phyloP scores from a whole-genome alignment of 495 filamentous ascomycete genomes.

The Sporormia fimetaria region DNA sequence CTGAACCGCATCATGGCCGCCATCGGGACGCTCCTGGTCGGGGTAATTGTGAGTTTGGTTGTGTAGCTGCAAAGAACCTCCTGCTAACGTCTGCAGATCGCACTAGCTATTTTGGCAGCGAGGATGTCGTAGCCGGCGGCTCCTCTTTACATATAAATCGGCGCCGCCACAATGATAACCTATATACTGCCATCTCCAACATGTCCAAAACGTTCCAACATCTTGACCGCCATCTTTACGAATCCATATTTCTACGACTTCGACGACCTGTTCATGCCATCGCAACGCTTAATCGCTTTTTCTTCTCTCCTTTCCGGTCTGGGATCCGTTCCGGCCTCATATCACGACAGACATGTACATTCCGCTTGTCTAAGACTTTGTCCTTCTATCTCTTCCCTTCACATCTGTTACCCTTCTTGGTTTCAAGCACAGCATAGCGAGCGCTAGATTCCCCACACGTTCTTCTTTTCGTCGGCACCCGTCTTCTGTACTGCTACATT shows the following conservation, averaged over 20 bases:
- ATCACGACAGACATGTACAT: no score
- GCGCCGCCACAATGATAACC: background rate
- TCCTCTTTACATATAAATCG: background rate
- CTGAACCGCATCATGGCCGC: conserved; percentile 80
- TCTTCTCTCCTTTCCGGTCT: no score
- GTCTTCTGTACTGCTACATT: no score
- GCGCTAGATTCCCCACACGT: conserved; percentile 1
- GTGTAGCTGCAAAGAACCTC: background rate
- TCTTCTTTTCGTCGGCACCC: background rate
- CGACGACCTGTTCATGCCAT: no score
- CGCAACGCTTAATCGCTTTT: no score
- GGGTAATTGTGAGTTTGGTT: conserved; percentile 50
- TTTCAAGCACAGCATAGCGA: conserved; percentile 5
- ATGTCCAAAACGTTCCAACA: no score
- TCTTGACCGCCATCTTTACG: no score
- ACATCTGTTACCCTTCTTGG: no score
- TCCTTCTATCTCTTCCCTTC: conserved; percentile 9
- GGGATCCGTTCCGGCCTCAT: no score
- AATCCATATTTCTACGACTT: no score
- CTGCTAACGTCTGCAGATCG: conserved; percentile 6
- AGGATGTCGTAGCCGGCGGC: conserved; percentile 10
- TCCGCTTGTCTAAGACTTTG: no score
- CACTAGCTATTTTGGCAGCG: conserved; percentile 18
- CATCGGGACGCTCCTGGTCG: conserved; percentile 65
- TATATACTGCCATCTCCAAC: background rate